phyloP scores from a whole-genome alignment of 1,284 basidiomycete species.

The Coniferiporia weirii region DNA sequence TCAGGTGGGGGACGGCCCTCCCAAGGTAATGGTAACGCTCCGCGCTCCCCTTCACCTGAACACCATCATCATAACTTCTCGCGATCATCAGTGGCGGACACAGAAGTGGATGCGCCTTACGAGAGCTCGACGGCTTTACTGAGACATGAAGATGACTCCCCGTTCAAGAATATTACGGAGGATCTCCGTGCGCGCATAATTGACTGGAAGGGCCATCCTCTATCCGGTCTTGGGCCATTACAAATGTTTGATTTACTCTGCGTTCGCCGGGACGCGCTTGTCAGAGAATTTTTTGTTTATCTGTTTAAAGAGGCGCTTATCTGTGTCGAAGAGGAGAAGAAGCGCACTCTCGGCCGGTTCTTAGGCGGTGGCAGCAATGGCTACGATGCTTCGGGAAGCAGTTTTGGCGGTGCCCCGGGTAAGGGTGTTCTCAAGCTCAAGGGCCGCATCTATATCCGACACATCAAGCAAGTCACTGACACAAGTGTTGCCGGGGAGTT shows the following conservation, averaged over 20 bases:
- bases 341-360: conserved; percentile 68
- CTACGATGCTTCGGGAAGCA: conserved; percentile 28
- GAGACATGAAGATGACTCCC: conserved; percentile 48
- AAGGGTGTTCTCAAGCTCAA: conserved; percentile 86
- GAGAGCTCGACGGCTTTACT: conserved; percentile 4
- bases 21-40: neutral
- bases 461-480: conserved; percentile 84
- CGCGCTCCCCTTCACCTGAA: conserved; percentile 17
- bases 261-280: conserved; percentile 81
- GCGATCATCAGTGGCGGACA: conserved; percentile 15
- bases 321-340: conserved; percentile 93
- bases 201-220: conserved; percentile 91
- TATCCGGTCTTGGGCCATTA: conserved; percentile 80
- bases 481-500: conserved; percentile 74
- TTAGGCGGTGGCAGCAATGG: conserved; percentile 38
- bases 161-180: conserved; percentile 76
- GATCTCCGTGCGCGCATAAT: conserved; percentile 85
- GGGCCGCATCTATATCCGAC: conserved; percentile 90
- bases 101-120: conserved; percentile 19
- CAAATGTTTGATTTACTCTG: conserved; percentile 89
- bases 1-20: conserved; percentile 11
- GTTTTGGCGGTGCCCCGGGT: conserved; percentile 37
- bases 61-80: conserved; percentile 10
- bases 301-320: conserved; percentile 96
- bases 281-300: conserved; percentile 91